Base-by-base conservation (phyloP, 345 rosid genomes). In the Geranium rotundifolium region DNA sequence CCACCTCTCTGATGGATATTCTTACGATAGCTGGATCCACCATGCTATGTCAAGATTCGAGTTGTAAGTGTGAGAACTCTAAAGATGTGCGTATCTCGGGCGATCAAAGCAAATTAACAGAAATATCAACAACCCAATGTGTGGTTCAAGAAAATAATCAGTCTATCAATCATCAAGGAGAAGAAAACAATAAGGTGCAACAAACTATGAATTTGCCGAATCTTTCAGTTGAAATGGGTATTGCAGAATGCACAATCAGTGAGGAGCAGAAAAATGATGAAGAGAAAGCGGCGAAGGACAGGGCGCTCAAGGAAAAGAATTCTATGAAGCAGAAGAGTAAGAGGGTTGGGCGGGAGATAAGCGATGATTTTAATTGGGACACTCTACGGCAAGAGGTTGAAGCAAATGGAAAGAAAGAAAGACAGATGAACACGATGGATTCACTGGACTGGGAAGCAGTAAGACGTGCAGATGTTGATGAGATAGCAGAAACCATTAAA, bases 381-480 rank as follows among this genome's bases (percentile, higher is more conserved):
- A 75, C 79, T 71, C 75, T 95, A 64, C 80, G 97, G 75, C 86
- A 67, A 79, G 76, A 76, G 65, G 89, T 69, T 13, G 78, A 75
- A 77, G 65, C 58, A n/a, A 73, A 71, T 67, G 79, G 72, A 65
- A 72, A 76, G 7, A 83, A 58, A 78, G 85, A 79, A 55, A 90
- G 79, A 69, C 72, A 85, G 39, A 55, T 70, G 60, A 82, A 77
- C 61, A 76, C 89, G 58, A 74, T 69, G 82, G 99, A 95, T 71
- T 78, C 97, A n/a, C 72, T 88, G 56, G 96, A 95, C 76, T 95
- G 89, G 85, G 92, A 95, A 66, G 84, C 95, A 17, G 76, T 90
- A 66, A 83, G 96, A 77, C 65, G 73, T 0, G 84, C 89, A 23
- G 74, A 80, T 31, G 84, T 85, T 56, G 62, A 68, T 19, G 76